Evolutionary conservation across 2,329 filamentous ascomycete species (phyloP).

Genomic region (Fusarium goolgardi): DNA sequence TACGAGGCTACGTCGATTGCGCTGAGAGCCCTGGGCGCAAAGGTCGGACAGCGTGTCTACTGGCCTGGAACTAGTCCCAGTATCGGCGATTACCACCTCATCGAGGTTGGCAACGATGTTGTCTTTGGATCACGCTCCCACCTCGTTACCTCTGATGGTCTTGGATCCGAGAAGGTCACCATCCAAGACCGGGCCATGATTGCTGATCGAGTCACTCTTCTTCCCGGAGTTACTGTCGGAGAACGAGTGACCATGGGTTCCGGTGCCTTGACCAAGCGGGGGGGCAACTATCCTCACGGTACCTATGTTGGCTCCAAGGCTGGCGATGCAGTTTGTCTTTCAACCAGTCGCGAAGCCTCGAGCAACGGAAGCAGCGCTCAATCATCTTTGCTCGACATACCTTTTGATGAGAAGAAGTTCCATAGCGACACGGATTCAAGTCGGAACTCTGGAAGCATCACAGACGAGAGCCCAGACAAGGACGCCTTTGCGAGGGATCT

Average conservation of each 20-base stretch:
- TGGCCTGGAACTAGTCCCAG: slow-evolving; percentile 13
- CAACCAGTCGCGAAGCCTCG: background rate
- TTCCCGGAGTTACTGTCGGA: background rate
- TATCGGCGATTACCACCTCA: background rate
- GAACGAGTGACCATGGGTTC: background rate
- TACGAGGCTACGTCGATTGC: slow-evolving; percentile 12
- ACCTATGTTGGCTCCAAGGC: slow-evolving; percentile 9
- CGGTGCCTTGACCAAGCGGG: slow-evolving; percentile 2
- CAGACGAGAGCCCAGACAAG: background rate
- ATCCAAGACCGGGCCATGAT: slow-evolving; percentile 14
- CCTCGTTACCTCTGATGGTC: background rate
- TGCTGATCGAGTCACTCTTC: slow-evolving; percentile 8
- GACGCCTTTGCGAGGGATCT: background rate
- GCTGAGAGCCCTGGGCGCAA: background rate
- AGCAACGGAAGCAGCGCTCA: background rate
- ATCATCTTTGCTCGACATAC: background rate
- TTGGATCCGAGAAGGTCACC: background rate
- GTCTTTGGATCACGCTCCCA: slow-evolving; percentile 11
- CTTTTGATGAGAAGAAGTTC: background rate
- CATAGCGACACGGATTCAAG: background rate
- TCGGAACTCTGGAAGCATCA: background rate
- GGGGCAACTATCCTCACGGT: background rate
- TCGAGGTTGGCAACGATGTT: slow-evolving; percentile 6
- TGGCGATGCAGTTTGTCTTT: slow-evolving; percentile 8
- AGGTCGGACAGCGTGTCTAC: slow-evolving; percentile 8